These are phyloP conservation scores for Coprinopsis marcescibilis DNA, from an alignment of 768 basidiomycete genomes.

Conservation along the genomic window DNA sequence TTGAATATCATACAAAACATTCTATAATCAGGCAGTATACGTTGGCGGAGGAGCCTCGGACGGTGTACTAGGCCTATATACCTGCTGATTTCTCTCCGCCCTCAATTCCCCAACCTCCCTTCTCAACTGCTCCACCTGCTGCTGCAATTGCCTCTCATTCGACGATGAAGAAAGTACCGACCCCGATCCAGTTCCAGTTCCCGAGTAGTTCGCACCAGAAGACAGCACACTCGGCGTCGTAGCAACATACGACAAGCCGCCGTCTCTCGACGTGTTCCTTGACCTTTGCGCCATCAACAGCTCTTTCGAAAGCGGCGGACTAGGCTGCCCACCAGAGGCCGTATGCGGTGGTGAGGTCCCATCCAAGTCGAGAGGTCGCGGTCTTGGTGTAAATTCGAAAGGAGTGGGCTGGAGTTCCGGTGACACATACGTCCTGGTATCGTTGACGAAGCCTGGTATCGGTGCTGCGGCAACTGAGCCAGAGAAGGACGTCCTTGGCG, in stretches of 20 bases:
- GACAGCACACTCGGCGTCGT: not conserved
- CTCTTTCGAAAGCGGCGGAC: not conserved
- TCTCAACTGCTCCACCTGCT: slow-evolving; percentile 3
- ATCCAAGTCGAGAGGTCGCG: no score
- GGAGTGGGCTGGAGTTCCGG: no score
- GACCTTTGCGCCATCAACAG: not conserved
- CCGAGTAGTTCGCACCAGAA: not conserved
- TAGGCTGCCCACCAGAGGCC: not conserved
- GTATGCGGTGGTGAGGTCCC: not conserved
- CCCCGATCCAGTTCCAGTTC: not conserved
- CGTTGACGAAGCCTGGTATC: no score
- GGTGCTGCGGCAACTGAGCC: no score
- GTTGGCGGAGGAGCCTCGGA: not conserved
- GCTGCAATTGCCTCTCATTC: not conserved
- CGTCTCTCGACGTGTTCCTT: not conserved
- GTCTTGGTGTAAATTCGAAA: no score
- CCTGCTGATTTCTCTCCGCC: not conserved
- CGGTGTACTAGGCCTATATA: not conserved
- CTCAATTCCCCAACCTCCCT: not conserved
- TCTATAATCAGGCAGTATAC: no score
- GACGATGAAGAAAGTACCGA: not conserved
- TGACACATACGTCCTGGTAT: no score
- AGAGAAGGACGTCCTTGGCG: not conserved
- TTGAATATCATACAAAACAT: no score
- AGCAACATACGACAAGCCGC: not conserved